Percentiles rank a stretch among this genome's conserved stretches.
Evolutionary conservation across 169 alveolate species (phyloP).

Genomic region (Plasmodium falciparum): DNA sequence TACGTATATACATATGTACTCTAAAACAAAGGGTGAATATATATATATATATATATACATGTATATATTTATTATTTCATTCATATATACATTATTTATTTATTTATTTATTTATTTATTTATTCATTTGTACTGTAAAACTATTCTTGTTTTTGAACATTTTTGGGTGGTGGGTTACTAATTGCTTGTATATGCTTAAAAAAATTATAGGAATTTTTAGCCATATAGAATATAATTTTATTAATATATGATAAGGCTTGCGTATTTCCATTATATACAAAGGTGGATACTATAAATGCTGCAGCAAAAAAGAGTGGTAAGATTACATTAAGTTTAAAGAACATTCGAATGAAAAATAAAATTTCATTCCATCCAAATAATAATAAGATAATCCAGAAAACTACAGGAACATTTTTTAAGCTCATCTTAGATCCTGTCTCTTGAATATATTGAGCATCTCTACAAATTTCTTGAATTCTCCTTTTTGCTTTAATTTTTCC

Average conservation of each 20-base stretch:
- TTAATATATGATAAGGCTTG: constrained; percentile 20
- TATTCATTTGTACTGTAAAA: background rate
- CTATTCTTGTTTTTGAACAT: background rate
- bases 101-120: too few species aligned
- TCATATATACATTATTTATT: background rate
- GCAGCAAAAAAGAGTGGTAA: constrained; percentile 78
- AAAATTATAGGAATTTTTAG: constrained; percentile 54
- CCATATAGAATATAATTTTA: constrained; percentile 24
- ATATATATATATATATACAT: background rate
- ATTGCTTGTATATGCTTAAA: constrained; percentile 53
- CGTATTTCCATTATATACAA: constrained; percentile 75
- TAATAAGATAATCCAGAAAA: constrained; percentile 83
- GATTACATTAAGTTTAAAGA: constrained; percentile 81
- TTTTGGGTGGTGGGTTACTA: background rate
- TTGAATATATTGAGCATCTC: constrained; percentile 78
- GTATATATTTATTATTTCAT: background rate
- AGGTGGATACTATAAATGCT: constrained; percentile 72
- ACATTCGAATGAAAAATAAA: constrained; percentile 55
- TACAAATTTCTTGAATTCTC: constrained; percentile 75
- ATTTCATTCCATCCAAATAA: constrained; percentile 86
- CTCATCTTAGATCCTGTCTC: constrained; percentile 76
- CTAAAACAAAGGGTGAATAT: background rate
- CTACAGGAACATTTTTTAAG: constrained; percentile 84
- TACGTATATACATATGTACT: too few species aligned
- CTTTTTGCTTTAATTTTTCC: constrained; percentile 68